A percentile compares a stretch with the other conserved stretches of the same genome.
Evolutionary conservation across 345 rosid species (phyloP).

Genomic region (Arabidopsis suecica): DNA sequence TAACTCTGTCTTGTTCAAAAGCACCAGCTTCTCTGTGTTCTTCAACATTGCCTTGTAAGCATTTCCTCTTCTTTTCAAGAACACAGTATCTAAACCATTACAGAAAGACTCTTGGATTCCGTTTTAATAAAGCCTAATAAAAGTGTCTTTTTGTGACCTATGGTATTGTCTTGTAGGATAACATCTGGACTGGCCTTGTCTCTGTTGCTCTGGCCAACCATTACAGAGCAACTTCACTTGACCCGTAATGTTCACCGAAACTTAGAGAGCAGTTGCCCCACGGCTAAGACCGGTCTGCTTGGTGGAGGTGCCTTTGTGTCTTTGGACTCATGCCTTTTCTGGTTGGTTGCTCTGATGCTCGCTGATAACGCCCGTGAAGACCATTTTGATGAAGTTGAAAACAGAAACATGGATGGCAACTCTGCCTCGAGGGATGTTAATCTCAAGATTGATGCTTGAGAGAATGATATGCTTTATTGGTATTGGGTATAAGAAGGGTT

Average conservation of each 20-base stretch:
- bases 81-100: no score
- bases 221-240: conserved; percentile 75
- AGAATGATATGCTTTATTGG: conserved; percentile 5
- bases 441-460: conserved; percentile 45
- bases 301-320: conserved; percentile 89
- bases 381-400: conserved; percentile 65
- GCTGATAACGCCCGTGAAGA: conserved; percentile 85
- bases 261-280: conserved; percentile 61
- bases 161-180: conserved; percentile 50
- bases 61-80: neutral
- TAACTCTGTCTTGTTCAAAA: conserved; percentile 62
- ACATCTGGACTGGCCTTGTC: conserved; percentile 63
- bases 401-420: conserved; percentile 30
- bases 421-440: conserved; percentile 42
- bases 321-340: conserved; percentile 76
- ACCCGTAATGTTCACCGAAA: conserved; percentile 60
- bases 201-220: conserved; percentile 76
- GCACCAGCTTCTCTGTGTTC: conserved; percentile 64
- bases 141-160: neutral
- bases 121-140: neutral
- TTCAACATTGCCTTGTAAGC: conserved; percentile 83
- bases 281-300: conserved; percentile 83
- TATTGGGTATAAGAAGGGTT: conserved; percentile 13
- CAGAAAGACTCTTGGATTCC: neutral
- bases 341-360: conserved; percentile 80